Evolutionary conservation across 306 rosid genomes (phyloP).

Genomic region (Vicia sativa): DNA sequence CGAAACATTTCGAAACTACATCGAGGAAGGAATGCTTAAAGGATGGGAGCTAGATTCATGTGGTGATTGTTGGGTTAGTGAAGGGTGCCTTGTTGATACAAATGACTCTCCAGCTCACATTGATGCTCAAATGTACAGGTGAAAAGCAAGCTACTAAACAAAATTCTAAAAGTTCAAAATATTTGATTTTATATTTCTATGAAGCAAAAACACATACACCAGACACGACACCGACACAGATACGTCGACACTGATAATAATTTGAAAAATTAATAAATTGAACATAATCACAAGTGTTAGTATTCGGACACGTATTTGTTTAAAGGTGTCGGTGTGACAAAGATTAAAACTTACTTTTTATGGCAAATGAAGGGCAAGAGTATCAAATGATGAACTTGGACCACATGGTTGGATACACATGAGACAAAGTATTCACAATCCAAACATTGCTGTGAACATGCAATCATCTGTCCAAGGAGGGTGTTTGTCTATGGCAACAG

Average conservation of each 20-base stretch:
- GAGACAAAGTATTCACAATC: slow-evolving; percentile 92
- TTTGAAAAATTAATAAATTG: too few species aligned
- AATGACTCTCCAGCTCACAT: slow-evolving; percentile 64
- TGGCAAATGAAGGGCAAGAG: slow-evolving; percentile 62
- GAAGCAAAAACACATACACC: too few species aligned
- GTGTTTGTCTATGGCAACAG: slow-evolving; percentile 67
- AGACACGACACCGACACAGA: too few species aligned
- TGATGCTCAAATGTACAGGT: slow-evolving; percentile 94
- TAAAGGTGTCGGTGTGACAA: too few species aligned
- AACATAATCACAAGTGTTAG: too few species aligned
- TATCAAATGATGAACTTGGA: slow-evolving; percentile 59
- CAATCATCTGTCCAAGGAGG: slow-evolving; percentile 74
- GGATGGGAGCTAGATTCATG: slow-evolving; percentile 93
- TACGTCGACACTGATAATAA: too few species aligned
- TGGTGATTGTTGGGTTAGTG: slow-evolving; percentile 97
- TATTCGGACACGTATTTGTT: too few species aligned
- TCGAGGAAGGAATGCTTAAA: slow-evolving; percentile 76
- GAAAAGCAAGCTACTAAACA: neutral
- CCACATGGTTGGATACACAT: slow-evolving; percentile 80
- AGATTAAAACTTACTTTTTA: slow-evolving; percentile 4
- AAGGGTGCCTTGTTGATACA: slow-evolving; percentile 80
- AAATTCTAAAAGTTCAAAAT: slow-evolving; percentile 1
- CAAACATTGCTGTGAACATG: slow-evolving; percentile 78
- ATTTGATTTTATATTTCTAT: neutral
- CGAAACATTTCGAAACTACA: slow-evolving; percentile 63